Evolutionary conservation across 1,284 basidiomycete species (phyloP).

Genomic region (Ganoderma sinense): DNA sequence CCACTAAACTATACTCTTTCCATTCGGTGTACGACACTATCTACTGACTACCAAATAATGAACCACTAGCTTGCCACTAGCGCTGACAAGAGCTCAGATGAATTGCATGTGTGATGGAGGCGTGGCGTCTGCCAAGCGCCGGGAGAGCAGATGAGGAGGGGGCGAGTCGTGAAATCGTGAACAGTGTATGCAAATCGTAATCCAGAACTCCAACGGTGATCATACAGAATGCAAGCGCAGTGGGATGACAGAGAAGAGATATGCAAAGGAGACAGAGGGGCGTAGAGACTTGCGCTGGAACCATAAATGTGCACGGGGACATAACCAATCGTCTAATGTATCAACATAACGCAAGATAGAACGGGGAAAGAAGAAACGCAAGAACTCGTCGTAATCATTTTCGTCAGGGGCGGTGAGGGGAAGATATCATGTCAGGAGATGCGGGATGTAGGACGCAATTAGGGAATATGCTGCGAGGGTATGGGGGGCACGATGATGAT

Average conservation of each 20-base stretch:
- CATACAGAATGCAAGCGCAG: slow-evolving; percentile 6
- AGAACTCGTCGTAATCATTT: neutral
- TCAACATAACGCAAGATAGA: slow-evolving; percentile 16
- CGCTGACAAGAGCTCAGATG: neutral
- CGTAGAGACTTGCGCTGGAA: slow-evolving; percentile 5
- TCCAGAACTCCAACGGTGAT: neutral
- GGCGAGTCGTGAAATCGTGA: neutral
- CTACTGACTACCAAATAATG: neutral
- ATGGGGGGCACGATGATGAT: slow-evolving; percentile 1
- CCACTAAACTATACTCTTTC: neutral
- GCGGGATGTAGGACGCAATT: neutral
- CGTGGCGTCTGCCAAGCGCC: too few relatives aligned
- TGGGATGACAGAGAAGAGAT: neutral
- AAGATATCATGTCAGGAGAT: neutral
- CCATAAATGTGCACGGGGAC: slow-evolving; percentile 11
- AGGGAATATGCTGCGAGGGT: slow-evolving; percentile 4
- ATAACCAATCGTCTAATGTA: slow-evolving; percentile 22
- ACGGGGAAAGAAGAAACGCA: neutral
- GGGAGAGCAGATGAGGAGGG: neutral
- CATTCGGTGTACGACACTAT: neutral
- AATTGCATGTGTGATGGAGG: neutral
- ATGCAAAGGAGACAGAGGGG: neutral
- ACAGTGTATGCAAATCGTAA: slow-evolving; percentile 1
- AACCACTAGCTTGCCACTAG: neutral
- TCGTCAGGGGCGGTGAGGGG: neutral